Evolutionary conservation across 2,329 filamentous ascomycete species (phyloP), one percentile per base, ranked within the genome.

Genomic region (Penicillium crustosum): DNA sequence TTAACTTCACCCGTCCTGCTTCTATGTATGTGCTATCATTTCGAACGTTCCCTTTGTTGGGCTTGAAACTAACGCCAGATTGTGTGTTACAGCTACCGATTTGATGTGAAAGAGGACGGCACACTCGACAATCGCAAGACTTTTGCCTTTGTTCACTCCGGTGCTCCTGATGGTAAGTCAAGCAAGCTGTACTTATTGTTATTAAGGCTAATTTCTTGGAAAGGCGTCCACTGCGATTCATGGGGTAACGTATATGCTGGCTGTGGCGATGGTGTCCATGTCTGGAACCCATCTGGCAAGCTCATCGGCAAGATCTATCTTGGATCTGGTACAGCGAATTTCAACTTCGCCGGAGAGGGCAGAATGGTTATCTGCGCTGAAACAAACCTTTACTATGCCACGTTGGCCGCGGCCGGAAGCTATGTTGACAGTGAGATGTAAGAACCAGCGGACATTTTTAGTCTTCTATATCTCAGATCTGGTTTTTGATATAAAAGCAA

Each of bases 231-330:
- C 59, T 78, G 78, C 44, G 83, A 85, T 66, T 74, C 73, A 0
- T 65, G 77, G n/a, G 83, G 83, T 8, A 84, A 84, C 65, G 78
- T 86, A 1, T 85, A 83, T 70, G 77, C 78, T 10, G 81, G 79
- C 0, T 82, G 79, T 57, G 81, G 80, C 0, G 82, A 85, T 63
- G 82, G 82, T 0, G 70, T 85, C 21, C 78, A 83, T 56, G 76
- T 85, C 5, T 86, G 81, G 81, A 77, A 76, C 61, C 66, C 75
- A 0, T 73, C 74, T 6, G 83, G 82, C 0, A 76, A 61, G 8
- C 63, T 83, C 35, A 78, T 88, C 65, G 74, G 80, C 3, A 88
- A 87, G 73, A 83, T 88, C 45, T 50, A 75, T 68, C 1, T 73
- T 67, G 57, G 61, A 23, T 45, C 59, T 6, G 54, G 53, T 15